Evolutionary conservation across 192 early-diverging fungal species (phyloP), one percentile per base, ranked within the genome.

Genomic region (Linnemannia exigua): DNA sequence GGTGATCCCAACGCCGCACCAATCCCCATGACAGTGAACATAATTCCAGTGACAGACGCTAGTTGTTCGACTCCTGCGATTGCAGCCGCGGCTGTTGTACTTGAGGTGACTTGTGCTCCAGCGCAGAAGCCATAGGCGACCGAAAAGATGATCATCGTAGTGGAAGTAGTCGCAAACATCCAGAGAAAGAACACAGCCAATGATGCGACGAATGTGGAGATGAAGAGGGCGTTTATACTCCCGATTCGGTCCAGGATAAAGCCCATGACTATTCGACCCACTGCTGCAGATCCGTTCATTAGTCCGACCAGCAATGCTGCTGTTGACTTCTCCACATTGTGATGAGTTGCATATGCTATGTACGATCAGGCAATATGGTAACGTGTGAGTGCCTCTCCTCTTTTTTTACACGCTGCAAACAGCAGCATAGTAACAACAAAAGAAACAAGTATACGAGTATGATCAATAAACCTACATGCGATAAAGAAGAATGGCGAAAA

Each of bases 241-340:
- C 63, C 63, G 9, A 67, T 67, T 0, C 67, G 38, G 38, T 90
- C 89, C 0, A 91, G 90, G 15, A 91, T 38, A 41, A 89, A 89
- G 37, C 93, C 93, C 2, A 91, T 84, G 1, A 74, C 72, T 67
- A 94, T 87, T 22, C 93, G 90, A 31, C 89, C 90, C 3, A 92
- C 54, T 2, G 92, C 90, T 37, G 91, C 92, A 9, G 88, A 83
- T 44, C 88, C 93, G 47, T 88, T 91, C 80, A 93, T 90, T 41
- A 95, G 79, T 46, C 91, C 91, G 36, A 93, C 72, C 25, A 93
- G 79, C 14, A 88, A 84, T 5, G 89, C 88, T 17, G 87, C 92
- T 75, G 73, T 36, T 76, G 74, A 54, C 20, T 67, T 37, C 8
- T 85, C 78, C 37, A 91, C 81, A 52, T 89, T 89, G 25, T 91